Evolutionary conservation across 2,329 filamentous ascomycete species (phyloP).

Genomic region (Monilinia vaccinii-corymbosi): DNA sequence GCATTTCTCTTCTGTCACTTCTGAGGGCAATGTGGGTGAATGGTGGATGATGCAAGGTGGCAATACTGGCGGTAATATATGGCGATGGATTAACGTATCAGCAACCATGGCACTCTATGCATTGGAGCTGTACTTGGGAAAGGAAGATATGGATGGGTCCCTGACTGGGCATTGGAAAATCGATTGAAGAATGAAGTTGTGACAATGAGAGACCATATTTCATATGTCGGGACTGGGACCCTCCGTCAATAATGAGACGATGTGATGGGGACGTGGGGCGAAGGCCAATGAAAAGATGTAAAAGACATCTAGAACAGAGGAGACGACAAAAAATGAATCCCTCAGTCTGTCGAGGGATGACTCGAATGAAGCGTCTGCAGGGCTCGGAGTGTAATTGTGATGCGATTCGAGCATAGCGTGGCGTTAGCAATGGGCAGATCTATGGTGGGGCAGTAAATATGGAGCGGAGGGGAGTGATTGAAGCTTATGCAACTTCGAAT

Average conservation of each 20-base stretch:
- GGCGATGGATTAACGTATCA: slow-evolving; percentile 89
- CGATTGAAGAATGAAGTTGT: slow-evolving; percentile 47
- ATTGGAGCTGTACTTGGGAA: slow-evolving; percentile 79
- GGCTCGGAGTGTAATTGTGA: background rate
- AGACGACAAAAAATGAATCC: background rate
- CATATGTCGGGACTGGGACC: slow-evolving; percentile 3
- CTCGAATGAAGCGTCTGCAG: background rate
- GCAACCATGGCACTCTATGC: slow-evolving; percentile 86
- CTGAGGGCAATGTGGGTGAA: slow-evolving; percentile 53
- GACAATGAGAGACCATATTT: slow-evolving; percentile 5
- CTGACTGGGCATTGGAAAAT: slow-evolving; percentile 84
- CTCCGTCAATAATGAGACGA: background rate
- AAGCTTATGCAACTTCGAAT: slow-evolving; percentile 3
- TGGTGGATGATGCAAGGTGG: slow-evolving; percentile 84
- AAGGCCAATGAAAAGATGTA: background rate
- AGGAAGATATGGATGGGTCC: slow-evolving; percentile 66
- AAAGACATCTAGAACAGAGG: background rate
- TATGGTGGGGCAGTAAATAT: background rate
- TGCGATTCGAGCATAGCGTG: slow-evolving; percentile 7
- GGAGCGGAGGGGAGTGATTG: background rate
- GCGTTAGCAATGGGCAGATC: slow-evolving; percentile 5
- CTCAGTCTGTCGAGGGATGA: background rate
- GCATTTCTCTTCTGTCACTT: slow-evolving; percentile 72
- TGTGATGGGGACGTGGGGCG: background rate
- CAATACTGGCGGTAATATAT: slow-evolving; percentile 74